Evolutionary conservation across 2,329 filamentous ascomycete species (phyloP), one percentile per base, ranked within the genome.

Genomic region (Fusarium coffeatum): DNA sequence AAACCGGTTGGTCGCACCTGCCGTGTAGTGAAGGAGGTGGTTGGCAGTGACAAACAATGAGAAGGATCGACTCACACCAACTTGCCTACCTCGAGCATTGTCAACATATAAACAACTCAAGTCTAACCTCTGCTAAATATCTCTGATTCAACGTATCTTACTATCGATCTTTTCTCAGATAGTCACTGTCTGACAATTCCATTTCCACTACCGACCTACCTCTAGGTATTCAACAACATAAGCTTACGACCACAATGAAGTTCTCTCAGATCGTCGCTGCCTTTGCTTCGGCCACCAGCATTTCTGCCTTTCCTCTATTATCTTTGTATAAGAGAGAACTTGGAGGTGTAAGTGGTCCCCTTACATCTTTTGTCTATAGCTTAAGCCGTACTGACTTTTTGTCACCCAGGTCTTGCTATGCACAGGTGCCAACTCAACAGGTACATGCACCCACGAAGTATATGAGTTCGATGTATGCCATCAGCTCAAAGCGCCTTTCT

Each of bases 401-500:
- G 22, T 47, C 11, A 59, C 15, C 4, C 18, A 87, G 85, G 64
- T 87, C 66, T 80, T 85, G 63, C 77, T 86, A 55, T 87, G 86
- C 79, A 84, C 80, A 28, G 85, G 85, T 27, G 78, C 80, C 73
- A 83, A 86, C 72, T 81, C 82, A 22, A 86, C 85, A 3, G 85
- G 84, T 34, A 69, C 72, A 12, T 88, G 85, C 78, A 69, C 75
- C 48, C 78, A 86, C 71, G 63, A 77, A 23, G 79, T 82, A 46
- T 85, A 84, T 74, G 50, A 80, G 15, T 72, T 87, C 47, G 55
- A 80, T 7, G 78, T 77, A 46, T 88, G 86, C 77, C 77, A 84
- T 75, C 78, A 86, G 75, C 78, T 87, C 55, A 73, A 78, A 4
- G 63, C 72, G 11, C 79, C 78, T n/a, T 83, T 81, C 61, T 74